Base-by-base conservation (phyloP, 2,329 filamentous ascomycete species). In the Trichoderma pleuroti region DNA sequence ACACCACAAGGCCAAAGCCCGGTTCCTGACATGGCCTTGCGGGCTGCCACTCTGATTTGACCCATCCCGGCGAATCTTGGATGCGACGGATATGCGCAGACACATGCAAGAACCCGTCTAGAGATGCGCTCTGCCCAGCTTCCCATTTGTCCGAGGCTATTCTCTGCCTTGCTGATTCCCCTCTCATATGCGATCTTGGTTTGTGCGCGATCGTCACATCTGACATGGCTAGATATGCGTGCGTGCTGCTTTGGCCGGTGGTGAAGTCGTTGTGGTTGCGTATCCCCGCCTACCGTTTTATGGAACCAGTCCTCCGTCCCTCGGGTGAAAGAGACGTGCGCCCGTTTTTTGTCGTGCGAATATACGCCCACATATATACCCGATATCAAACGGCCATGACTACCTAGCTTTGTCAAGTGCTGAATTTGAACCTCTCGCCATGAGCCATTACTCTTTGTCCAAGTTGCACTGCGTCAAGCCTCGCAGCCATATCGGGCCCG, bases 401-500 rank as follows among this genome's bases (percentile, higher is more conserved):
- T 59, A 21, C 28, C 9, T n/a, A n/a, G n/a, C n/a, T n/a, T n/a
- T 42, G 9, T 16, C 54, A 57, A 18, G 26, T 14, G 54, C 28
- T 32, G 28, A 9, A 7, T 34, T 64, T 21, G n/a, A 34, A 24
- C 12, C 39, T 32, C 11, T 28, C 18, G 42, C 24, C 5, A 49
- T 21, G 26, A 16, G 49, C 24, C 4, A 57, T 60, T 39, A 26
- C 66, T 52, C 30, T 49, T 36, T 28, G 65, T 28, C 14, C 18
- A 21, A 60, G 65, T 68, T 10, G 36, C 65, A 68, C 65, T 42
- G 66, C 66, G 52, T 68, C 56, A 21, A 68, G 66, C 66, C 66
- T 39, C 42, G 34, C 49, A 60, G 66, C 56, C 30, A 57, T 61
- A 61, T 68, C 39, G 56, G 66, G 46, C 56, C 56, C 66, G 66